phyloP scores from a whole-genome alignment of 2,329 filamentous ascomycete genomes.

The Clonostachys chloroleuca region DNA sequence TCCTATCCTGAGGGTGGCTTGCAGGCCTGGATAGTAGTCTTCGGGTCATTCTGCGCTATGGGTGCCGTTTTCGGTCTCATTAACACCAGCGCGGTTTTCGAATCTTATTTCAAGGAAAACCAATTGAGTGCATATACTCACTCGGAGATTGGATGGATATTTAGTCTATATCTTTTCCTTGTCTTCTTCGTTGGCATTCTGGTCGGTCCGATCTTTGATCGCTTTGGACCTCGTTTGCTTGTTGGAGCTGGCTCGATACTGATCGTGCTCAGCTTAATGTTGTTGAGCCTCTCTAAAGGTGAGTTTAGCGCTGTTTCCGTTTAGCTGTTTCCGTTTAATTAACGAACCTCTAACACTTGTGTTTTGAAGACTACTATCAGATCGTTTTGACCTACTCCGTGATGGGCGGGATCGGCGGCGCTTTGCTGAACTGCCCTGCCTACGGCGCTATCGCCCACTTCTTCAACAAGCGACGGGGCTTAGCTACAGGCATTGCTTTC shows the following conservation, averaged over 20 bases:
- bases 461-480: neutral
- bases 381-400: slow-evolving; percentile 38
- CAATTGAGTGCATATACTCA: slow-evolving; percentile 65
- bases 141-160: slow-evolving; percentile 80
- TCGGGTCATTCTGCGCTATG: slow-evolving; percentile 66
- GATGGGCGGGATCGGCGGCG: slow-evolving; percentile 33
- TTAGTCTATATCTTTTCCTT: slow-evolving; percentile 75
- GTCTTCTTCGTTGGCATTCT: slow-evolving; percentile 80
- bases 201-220: slow-evolving; percentile 78
- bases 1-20: slow-evolving; percentile 65
- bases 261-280: slow-evolving; percentile 56
- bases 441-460: slow-evolving; percentile 21
- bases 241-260: slow-evolving; percentile 60
- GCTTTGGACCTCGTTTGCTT: slow-evolving; percentile 65
- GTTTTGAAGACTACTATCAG: slow-evolving; percentile 39
- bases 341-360: too few species aligned
- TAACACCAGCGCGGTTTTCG: slow-evolving; percentile 55
- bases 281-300: slow-evolving; percentile 61
- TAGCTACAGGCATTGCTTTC: neutral
- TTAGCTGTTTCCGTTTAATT: too few species aligned
- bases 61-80: slow-evolving; percentile 62
- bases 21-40: slow-evolving; percentile 65
- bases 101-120: slow-evolving; percentile 70
- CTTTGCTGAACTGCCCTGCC: slow-evolving; percentile 25
- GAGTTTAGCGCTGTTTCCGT: neutral